Conservation (phyloP, 192 early-diverging fungal genomes). For the Coemansia brasiliensis region DNA sequence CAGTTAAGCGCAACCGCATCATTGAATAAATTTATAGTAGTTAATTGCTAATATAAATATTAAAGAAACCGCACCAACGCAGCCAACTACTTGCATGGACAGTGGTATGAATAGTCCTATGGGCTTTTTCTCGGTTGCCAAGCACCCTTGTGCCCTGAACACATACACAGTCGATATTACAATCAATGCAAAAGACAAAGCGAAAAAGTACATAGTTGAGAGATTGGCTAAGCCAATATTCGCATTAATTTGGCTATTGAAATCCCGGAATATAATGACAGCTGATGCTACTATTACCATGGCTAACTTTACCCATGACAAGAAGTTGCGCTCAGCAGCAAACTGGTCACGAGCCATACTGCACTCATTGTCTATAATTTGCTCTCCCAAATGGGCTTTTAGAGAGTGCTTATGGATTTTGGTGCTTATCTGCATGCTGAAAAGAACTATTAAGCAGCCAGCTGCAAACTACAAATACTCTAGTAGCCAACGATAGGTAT, state of each 20-base stretch:
- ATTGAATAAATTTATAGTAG: background rate
- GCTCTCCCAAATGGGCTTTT: no score
- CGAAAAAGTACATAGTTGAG: conserved; percentile 26
- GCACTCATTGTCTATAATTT: conserved; percentile 34
- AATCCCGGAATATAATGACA: conserved; percentile 18
- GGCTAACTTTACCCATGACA: conserved; percentile 46
- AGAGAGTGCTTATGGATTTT: no score
- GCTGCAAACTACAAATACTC: no score
- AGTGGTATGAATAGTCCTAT: conserved; percentile 22
- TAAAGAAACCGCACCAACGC: conserved; percentile 26
- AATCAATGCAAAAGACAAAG: conserved; percentile 20
- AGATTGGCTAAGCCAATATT: conserved; percentile 12
- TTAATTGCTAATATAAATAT: conserved; percentile 32
- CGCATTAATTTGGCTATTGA: background rate
- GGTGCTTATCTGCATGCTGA: no score
- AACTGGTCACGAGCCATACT: conserved; percentile 55
- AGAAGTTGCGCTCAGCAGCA: conserved; percentile 48
- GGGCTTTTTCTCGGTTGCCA: conserved; percentile 22
- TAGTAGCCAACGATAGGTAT: no score
- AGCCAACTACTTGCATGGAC: conserved; percentile 26
- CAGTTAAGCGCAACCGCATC: conserved; percentile 21
- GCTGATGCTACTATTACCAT: conserved; percentile 29
- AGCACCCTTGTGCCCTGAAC: conserved; percentile 11
- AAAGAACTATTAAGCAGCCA: no score
- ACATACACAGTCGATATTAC: conserved; percentile 24